phyloP scores from a whole-genome alignment of 139 green algal genomes.

The Picochlorum sp. region DNA sequence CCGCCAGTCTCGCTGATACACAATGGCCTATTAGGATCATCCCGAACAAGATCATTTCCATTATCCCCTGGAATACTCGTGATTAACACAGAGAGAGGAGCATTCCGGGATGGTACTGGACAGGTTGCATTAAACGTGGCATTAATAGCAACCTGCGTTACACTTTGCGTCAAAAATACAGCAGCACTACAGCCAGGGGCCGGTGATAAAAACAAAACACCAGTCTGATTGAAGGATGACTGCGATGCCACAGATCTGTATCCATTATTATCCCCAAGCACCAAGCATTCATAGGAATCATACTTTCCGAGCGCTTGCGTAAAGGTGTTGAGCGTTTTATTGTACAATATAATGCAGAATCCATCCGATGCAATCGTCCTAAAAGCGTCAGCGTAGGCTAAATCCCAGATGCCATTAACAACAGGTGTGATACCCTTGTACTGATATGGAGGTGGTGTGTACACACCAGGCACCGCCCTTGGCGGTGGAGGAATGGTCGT shows the following conservation, averaged over 20 bases:
- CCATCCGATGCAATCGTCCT: background rate
- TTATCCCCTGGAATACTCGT: background rate
- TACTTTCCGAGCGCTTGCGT: background rate
- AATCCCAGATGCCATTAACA: background rate
- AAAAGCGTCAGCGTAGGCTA: background rate
- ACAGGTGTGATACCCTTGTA: background rate
- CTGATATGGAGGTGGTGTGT: background rate
- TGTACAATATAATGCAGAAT: background rate
- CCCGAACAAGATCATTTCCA: background rate
- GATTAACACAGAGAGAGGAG: background rate
- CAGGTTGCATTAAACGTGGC: background rate
- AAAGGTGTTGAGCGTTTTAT: background rate
- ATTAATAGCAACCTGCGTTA: background rate
- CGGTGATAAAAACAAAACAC: background rate
- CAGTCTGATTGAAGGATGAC: slow-evolving; percentile 3
- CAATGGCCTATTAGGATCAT: too few species aligned
- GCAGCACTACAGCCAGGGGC: background rate
- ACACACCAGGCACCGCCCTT: background rate
- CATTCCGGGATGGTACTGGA: background rate
- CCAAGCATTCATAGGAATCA: background rate
- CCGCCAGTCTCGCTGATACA: too few species aligned
- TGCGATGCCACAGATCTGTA: background rate
- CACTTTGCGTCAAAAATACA: background rate
- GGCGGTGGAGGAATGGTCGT: background rate
- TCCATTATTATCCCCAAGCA: background rate